These are phyloP conservation scores for Elongisporangium undulatum DNA, from an alignment of 352 stramenopile species.

Conservation along the genomic window DNA sequence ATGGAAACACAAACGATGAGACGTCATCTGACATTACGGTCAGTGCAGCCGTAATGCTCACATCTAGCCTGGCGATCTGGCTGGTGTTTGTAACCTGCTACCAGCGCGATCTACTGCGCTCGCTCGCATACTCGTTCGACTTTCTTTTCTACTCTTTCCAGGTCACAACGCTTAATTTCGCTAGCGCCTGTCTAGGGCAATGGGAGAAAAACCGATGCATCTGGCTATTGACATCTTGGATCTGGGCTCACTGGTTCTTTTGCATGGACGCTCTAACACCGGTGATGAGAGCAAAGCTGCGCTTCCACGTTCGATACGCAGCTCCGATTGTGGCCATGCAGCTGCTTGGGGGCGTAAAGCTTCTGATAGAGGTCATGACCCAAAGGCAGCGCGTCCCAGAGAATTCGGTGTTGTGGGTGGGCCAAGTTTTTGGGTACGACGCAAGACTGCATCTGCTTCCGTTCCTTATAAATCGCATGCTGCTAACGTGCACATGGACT, in stretches of 20 bases:
- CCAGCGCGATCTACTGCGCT: conserved; percentile 20
- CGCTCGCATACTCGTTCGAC: conserved; percentile 31
- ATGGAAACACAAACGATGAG: no score
- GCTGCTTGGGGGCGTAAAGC: no score
- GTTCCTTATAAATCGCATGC: no score
- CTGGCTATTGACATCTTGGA: conserved; percentile 12
- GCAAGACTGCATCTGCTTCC: no score
- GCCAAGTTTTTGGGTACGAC: no score
- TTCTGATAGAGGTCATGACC: no score
- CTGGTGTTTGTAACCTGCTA: conserved; percentile 11
- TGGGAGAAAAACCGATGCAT: no score
- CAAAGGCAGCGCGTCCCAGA: no score
- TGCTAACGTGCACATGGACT: conserved; percentile 3
- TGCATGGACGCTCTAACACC: conserved; percentile 26
- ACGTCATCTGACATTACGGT: no score
- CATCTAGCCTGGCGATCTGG: conserved; percentile 7
- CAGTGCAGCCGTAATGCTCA: conserved; percentile 6
- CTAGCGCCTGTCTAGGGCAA: conserved; percentile 17
- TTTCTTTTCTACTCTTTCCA: conserved; percentile 29
- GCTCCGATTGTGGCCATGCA: no score
- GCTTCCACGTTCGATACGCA: no score
- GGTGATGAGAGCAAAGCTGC: conserved; percentile 11
- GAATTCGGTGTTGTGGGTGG: no score
- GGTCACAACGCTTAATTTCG: conserved; percentile 15
- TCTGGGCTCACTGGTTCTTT: conserved; percentile 22